These are phyloP conservation scores for Vicia sativa DNA, from an alignment of 306 rosid species.

Conservation along the genomic window DNA sequence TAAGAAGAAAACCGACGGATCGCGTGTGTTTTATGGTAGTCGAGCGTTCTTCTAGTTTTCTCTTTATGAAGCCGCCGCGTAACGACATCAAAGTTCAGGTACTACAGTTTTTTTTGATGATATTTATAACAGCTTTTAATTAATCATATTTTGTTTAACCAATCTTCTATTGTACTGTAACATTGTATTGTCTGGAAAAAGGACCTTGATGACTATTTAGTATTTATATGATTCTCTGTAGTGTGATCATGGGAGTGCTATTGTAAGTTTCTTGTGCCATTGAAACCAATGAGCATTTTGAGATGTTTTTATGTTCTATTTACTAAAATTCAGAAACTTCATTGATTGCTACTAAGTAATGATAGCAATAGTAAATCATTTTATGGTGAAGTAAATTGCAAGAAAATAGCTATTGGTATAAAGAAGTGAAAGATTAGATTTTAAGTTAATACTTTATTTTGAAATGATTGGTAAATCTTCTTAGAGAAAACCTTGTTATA, in stretches of 20 bases:
- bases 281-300: conserved; percentile 16
- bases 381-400: conserved; percentile 37
- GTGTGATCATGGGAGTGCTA: conserved; percentile 24
- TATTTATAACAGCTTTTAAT: conserved; percentile 27
- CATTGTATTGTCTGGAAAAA: conserved; percentile 4
- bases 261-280: conserved; percentile 21
- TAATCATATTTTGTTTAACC: conserved; percentile 28
- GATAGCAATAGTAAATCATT: conserved; percentile 1
- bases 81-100: conserved; percentile 21
- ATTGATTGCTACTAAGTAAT: conserved; percentile 5
- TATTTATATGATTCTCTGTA: conserved; percentile 20
- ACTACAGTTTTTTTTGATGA: conserved; percentile 27
- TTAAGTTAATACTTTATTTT: not conserved
- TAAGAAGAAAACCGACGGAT: conserved; percentile 72
- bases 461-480: not conserved
- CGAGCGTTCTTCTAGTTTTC: conserved; percentile 75
- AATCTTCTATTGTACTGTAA: not conserved
- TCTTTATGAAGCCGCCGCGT: conserved; percentile 31
- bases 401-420: conserved; percentile 11
- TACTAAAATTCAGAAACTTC: conserved; percentile 6
- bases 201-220: conserved; percentile 11
- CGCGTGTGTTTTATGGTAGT: conserved; percentile 89
- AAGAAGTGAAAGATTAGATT: conserved; percentile 1
- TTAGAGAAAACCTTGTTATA: not conserved
- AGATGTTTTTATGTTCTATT: conserved; percentile 1